A percentile compares a stretch with the other conserved stretches of the same genome.
phyloP scores from a whole-genome alignment of 83 land plant species.

The Larix sibirica region DNA sequence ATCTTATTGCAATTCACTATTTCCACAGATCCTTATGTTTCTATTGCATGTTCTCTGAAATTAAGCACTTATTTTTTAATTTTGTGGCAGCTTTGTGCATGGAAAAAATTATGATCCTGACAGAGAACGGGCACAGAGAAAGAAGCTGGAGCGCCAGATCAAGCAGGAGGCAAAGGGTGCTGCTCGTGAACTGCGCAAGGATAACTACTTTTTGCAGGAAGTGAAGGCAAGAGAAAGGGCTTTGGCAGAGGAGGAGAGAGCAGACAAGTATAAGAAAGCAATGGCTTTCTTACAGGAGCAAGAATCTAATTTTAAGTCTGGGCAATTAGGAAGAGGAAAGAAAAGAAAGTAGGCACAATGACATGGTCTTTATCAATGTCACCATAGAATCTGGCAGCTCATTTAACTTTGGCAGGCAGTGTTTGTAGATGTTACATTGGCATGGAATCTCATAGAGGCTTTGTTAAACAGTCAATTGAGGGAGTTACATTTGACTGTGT shows the following conservation, averaged over 20 bases:
- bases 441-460: not conserved
- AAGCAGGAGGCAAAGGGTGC: slow-evolving; percentile 86
- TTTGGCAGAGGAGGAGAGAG: slow-evolving; percentile 61
- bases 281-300: slow-evolving; percentile 89
- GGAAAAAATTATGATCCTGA: slow-evolving; percentile 96
- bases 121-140: slow-evolving; percentile 73
- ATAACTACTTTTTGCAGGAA: slow-evolving; percentile 74
- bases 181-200: slow-evolving; percentile 84
- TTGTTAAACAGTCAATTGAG: not conserved
- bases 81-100: slow-evolving; percentile 72
- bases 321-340: slow-evolving; percentile 80
- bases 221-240: slow-evolving; percentile 63
- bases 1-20: not conserved
- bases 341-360: slow-evolving; percentile 39
- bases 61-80: not conserved
- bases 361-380: not conserved
- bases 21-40: too few relatives aligned
- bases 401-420: not conserved
- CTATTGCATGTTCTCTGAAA: not conserved
- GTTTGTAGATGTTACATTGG: not conserved
- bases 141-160: slow-evolving; percentile 59
- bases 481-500: not conserved
- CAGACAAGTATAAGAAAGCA: slow-evolving; percentile 79
- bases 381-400: not conserved
- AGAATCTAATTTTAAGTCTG: slow-evolving; percentile 87